Conservation (phyloP, 371 early-diverging fungal genomes). For the Fennellomyces sp. region DNA sequence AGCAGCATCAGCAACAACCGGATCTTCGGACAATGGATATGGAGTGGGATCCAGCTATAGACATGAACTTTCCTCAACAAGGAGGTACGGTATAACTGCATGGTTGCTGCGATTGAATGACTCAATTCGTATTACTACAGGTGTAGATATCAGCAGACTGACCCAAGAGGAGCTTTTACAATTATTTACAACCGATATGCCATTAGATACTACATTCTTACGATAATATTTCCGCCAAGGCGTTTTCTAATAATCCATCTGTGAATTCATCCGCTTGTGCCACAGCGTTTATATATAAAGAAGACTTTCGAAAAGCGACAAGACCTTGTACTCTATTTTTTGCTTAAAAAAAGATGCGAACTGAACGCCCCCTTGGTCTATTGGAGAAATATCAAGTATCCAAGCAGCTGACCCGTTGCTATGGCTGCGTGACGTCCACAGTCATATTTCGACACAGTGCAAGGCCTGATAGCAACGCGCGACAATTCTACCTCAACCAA, state of each 20-base stretch:
- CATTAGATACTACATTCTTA: conserved; percentile 1
- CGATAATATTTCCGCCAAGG: too few species aligned
- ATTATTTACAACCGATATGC: background rate
- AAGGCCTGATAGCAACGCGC: background rate
- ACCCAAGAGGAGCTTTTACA: conserved; percentile 3
- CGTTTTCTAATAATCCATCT: too few species aligned
- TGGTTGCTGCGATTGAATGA: too few species aligned
- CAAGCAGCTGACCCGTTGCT: conserved; percentile 26
- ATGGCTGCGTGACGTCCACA: conserved; percentile 35
- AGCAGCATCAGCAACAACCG: background rate
- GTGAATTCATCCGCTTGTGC: too few species aligned
- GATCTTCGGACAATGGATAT: background rate
- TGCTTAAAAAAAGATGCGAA: background rate
- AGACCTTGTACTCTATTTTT: too few species aligned
- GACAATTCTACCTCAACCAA: conserved; percentile 16
- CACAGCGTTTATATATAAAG: too few species aligned
- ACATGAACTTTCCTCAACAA: background rate
- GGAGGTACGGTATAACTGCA: too few species aligned
- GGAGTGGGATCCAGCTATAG: background rate
- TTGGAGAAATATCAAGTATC: conserved; percentile 47
- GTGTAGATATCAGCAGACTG: background rate
- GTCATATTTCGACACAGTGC: conserved; percentile 21
- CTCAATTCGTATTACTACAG: background rate
- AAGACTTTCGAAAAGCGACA: too few species aligned
- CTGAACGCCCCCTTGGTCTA: conserved; percentile 22